A percentile compares a stretch with the other conserved stretches of the same genome.
Evolutionary conservation across 352 stramenopile genomes (phyloP).

Genomic region (Blastocystis sp.): DNA sequence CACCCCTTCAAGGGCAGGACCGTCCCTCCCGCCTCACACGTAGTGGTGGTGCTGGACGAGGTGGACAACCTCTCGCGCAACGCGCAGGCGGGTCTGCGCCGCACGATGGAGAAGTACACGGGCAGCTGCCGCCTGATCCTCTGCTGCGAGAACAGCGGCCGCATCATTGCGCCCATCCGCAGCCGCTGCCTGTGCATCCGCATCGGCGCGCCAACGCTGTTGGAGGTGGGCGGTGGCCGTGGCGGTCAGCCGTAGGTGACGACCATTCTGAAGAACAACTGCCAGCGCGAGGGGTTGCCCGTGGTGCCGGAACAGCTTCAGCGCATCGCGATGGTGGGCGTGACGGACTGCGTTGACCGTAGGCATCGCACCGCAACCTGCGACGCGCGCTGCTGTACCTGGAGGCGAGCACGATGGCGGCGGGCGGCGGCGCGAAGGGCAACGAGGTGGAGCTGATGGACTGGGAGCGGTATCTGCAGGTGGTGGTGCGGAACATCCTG

Average conservation of each 20-base stretch:
- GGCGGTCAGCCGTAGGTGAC: conserved; percentile 70
- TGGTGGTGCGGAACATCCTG: conserved; percentile 87
- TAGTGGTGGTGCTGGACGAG: conserved; percentile 92
- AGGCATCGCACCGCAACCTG: conserved; percentile 88
- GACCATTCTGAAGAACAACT: conserved; percentile 77
- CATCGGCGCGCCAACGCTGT: conserved; percentile 81
- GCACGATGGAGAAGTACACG: conserved; percentile 95
- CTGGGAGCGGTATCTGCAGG: conserved; percentile 94
- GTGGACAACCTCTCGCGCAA: conserved; percentile 93
- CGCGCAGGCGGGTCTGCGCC: conserved; percentile 90
- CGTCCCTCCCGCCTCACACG: conserved; percentile 71
- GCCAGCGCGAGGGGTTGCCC: conserved; percentile 83
- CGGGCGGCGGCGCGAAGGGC: conserved; percentile 60
- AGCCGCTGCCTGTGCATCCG: conserved; percentile 89
- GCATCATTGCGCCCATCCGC: conserved; percentile 94
- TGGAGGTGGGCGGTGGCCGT: background rate
- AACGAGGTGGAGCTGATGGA: conserved; percentile 81
- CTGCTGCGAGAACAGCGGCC: conserved; percentile 90
- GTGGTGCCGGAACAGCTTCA: conserved; percentile 77
- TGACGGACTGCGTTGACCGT: background rate
- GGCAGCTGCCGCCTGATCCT: conserved; percentile 91
- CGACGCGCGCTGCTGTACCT: conserved; percentile 92
- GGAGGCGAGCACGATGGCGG: conserved; percentile 79
- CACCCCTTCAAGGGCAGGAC: conserved; percentile 77
- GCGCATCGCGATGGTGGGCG: background rate